Percentiles rank a stretch among this genome's conserved stretches.
These are phyloP conservation scores for Ceratocystis huliohia DNA, from an alignment of 2,329 filamentous ascomycete genomes.

Conservation along the genomic window DNA sequence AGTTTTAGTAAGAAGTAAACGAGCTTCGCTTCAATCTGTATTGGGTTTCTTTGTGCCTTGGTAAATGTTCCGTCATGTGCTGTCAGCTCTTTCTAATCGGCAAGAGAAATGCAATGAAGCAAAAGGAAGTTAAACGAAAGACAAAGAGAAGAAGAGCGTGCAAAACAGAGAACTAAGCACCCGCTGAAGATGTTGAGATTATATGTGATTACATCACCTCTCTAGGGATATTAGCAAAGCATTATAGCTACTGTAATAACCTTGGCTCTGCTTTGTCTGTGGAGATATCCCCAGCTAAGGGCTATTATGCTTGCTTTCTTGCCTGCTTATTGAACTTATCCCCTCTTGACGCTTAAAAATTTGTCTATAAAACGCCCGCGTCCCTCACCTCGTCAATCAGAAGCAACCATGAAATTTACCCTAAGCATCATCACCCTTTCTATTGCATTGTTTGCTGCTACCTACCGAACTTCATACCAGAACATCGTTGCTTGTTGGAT, in stretches of 20 bases:
- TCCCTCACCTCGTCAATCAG: background rate
- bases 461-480: background rate
- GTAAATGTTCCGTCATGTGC: background rate
- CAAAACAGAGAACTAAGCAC: background rate
- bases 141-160: background rate
- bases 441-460: constrained; percentile 15
- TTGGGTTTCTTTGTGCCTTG: background rate
- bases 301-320: too few relatives aligned
- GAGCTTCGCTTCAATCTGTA: background rate
- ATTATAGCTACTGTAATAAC: background rate
- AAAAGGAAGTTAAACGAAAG: background rate
- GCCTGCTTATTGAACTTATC: too few relatives aligned
- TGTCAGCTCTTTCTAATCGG: constrained; percentile 21
- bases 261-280: background rate
- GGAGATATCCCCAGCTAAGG: too few relatives aligned
- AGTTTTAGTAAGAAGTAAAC: background rate
- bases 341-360: background rate
- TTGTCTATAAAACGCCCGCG: constrained; percentile 9
- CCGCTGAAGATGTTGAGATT: background rate
- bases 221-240: background rate
- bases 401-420: constrained; percentile 14
- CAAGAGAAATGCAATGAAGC: background rate
- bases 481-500: background rate
- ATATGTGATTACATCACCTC: background rate
- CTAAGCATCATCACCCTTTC: constrained; percentile 6